Percentiles rank a stretch among this genome's conserved stretches.
These are phyloP conservation scores for Nowakowskiella sp. DNA, from an alignment of 192 early-diverging fungal genomes.

Conservation along the genomic window DNA sequence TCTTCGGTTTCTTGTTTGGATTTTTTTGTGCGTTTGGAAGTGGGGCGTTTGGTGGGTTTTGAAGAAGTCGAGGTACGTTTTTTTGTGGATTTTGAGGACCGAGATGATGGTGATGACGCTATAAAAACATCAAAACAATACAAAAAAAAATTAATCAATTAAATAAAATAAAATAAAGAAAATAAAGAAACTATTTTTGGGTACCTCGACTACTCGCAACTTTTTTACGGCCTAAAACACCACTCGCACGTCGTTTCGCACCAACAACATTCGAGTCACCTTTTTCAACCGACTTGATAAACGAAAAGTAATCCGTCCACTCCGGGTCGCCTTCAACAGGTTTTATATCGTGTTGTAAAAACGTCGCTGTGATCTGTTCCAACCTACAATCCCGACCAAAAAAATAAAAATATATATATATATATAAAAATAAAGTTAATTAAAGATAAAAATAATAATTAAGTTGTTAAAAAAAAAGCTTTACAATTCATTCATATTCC, in stretches of 20 bases:
- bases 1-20: not conserved
- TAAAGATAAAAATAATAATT: not conserved
- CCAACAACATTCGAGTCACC: conserved; percentile 28
- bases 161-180: not conserved
- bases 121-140: not conserved
- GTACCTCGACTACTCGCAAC: conserved; percentile 12
- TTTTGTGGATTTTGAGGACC: not conserved
- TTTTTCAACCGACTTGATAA: conserved; percentile 29
- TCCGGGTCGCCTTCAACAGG: conserved; percentile 23
- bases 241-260: too few relatives aligned
- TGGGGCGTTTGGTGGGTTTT: not conserved
- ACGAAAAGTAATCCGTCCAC: conserved; percentile 29
- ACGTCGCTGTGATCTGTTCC: conserved; percentile 14
- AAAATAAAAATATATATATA: not conserved
- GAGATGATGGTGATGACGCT: conserved; percentile 3
- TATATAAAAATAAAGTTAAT: not conserved
- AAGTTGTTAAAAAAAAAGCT: not conserved
- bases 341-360: conserved; percentile 20
- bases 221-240: too few relatives aligned
- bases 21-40: not conserved
- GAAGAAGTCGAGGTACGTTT: conserved; percentile 1
- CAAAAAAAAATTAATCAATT: not conserved
- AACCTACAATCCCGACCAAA: conserved; percentile 9
- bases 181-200: not conserved
- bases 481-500: conserved; percentile 7